Evolutionary conservation across 352 stramenopile species (phyloP), one percentile per base, ranked within the genome.

Genomic region (Phytopythium mirpurense): DNA sequence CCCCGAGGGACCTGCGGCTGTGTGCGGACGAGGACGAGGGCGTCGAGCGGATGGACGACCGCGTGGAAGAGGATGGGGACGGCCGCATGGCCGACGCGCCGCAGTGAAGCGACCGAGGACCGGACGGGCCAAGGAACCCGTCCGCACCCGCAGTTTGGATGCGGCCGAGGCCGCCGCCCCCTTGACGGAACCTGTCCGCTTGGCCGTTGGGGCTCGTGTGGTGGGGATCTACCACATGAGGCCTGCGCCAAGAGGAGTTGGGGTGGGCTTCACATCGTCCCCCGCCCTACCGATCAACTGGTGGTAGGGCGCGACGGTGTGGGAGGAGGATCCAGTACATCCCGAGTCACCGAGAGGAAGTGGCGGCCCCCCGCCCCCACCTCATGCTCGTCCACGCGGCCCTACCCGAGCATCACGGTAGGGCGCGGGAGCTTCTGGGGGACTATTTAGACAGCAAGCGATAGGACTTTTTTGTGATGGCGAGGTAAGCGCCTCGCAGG

Each of bases 341-440:
- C 29, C 15, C 7, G 18, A 15, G 45, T 51, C 45, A 51, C 45
- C 45, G 31, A 51, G 45, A 27, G 45, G 45, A 16, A 51, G 45
- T 51, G 45, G 31, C 45, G 18, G 45, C 29, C 32, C 29, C 32
- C 11, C 32, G 7, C 11, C 11, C 32, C 32, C 32, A 36, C 5
- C 21, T 8, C n/a, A n/a, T n/a, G n/a, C n/a, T n/a, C 19, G 16
- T 44, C n/a, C 38, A 26, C n/a, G 18, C 9, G 9, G 8, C n/a
- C 19, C n/a, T 19, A 18, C 9, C 38, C n/a, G 38, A 15, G 18
- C n/a, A 44, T 26, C 18, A 14, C 38, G n/a, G 38, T 14, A 11
- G 38, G 7, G 38, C n/a, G 3, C 19, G 19, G n/a, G n/a, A n/a
- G n/a, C n/a, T n/a, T 16, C 38, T 44, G 7, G 7, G 38, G 7